A percentile compares a stretch with the other conserved stretches of the same genome.
These are phyloP conservation scores for Combretum micranthum DNA, from an alignment of 345 rosid species.

Conservation along the genomic window DNA sequence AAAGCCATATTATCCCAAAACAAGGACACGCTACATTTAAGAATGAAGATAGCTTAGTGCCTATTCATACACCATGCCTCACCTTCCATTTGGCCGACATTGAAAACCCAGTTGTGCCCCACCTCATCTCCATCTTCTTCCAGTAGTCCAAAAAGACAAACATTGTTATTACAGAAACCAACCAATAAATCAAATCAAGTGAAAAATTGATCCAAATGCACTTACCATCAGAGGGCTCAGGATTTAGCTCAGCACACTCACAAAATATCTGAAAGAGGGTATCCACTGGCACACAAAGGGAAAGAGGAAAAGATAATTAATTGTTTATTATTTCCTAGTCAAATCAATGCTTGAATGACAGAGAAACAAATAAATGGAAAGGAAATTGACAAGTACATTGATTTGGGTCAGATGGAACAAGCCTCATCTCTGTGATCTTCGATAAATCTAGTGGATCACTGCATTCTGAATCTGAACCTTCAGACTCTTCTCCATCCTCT, in stretches of 20 bases:
- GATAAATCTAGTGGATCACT: constrained; percentile 47
- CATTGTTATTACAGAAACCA: neutral
- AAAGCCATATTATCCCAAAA: too few relatives aligned
- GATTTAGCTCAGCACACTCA: constrained; percentile 91
- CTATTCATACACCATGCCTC: constrained; percentile 39
- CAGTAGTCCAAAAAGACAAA: constrained; percentile 2
- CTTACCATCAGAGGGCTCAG: constrained; percentile 79
- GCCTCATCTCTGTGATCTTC: constrained; percentile 81
- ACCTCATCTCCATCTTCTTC: constrained; percentile 36
- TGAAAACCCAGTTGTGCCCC: constrained; percentile 65
- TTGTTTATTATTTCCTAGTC: neutral
- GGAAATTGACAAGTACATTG: constrained; percentile 37
- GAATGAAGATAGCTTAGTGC: neutral
- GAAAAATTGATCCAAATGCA: neutral
- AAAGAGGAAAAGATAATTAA: constrained; percentile 4
- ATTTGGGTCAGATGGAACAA: constrained; percentile 78
- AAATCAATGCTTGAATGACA: too few relatives aligned
- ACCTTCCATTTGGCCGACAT: constrained; percentile 66
- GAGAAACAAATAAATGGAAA: neutral
- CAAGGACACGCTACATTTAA: too few relatives aligned
- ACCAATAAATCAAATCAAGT: neutral
- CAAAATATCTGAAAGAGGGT: constrained; percentile 74
- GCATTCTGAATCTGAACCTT: constrained; percentile 55
- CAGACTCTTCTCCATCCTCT: constrained; percentile 50
- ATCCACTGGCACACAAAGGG: constrained; percentile 52